Evolutionary conservation across 2,329 filamentous ascomycete genomes (phyloP).

Genomic region (Talaromyces amestolkiae): DNA sequence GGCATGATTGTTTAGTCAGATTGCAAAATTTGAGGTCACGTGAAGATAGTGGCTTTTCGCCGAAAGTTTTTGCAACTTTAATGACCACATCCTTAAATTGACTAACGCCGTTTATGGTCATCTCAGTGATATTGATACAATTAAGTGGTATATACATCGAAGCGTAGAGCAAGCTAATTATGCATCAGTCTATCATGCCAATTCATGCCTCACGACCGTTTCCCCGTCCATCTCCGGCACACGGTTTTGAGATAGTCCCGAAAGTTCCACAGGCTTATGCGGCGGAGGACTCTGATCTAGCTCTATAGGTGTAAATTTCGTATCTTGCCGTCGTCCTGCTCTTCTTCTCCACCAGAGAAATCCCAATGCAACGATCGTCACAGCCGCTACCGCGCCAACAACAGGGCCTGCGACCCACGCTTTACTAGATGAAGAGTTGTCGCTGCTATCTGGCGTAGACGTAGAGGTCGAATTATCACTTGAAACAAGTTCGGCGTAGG

Average conservation of each 20-base stretch:
- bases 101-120: neutral
- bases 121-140: neutral
- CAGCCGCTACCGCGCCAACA: neutral
- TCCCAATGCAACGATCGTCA: neutral
- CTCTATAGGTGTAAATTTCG: too few relatives aligned
- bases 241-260: too few relatives aligned
- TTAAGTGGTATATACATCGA: neutral
- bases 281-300: too few relatives aligned
- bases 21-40: conserved; percentile 22
- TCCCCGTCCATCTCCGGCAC: too few relatives aligned
- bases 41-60: conserved; percentile 20
- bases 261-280: too few relatives aligned
- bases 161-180: too few relatives aligned
- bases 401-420: conserved; percentile 13
- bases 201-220: too few relatives aligned
- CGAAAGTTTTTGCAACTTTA: neutral
- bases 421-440: neutral
- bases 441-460: neutral
- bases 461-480: neutral
- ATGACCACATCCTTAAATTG: neutral
- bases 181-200: too few relatives aligned
- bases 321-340: neutral
- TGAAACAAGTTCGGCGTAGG: conserved; percentile 1
- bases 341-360: neutral
- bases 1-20: neutral